Conservation (phyloP, 345 rosid genomes). For the Odontarrhena argentea region DNA sequence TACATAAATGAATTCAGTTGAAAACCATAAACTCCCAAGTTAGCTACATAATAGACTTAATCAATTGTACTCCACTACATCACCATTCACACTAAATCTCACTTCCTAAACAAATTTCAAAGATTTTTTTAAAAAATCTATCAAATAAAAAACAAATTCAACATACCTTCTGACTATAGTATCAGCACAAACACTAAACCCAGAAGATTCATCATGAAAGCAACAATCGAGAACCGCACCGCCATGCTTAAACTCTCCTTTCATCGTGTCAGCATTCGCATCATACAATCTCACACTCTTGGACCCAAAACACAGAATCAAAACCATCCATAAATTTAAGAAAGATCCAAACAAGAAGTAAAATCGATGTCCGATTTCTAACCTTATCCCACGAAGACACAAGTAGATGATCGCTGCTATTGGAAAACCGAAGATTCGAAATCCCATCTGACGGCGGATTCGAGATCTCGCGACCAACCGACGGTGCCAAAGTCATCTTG, state of each 20-base stretch:
- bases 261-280: constrained; percentile 66
- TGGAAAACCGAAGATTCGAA: constrained; percentile 92
- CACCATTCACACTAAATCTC: not conserved
- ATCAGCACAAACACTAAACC: constrained; percentile 85
- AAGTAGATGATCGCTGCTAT: constrained; percentile 89
- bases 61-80: not conserved
- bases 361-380: not conserved
- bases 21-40: not conserved
- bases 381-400: constrained; percentile 99
- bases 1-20: not conserved
- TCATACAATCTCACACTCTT: constrained; percentile 83
- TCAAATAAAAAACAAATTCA: not conserved
- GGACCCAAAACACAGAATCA: constrained; percentile 1
- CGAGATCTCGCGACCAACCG: constrained; percentile 75
- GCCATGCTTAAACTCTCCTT: constrained; percentile 93
- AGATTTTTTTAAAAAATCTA: not conserved
- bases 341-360: not conserved
- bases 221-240: constrained; percentile 96
- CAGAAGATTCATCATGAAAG: constrained; percentile 96
- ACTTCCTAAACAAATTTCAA: not conserved
- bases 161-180: constrained; percentile 68
- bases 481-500: constrained; percentile 50
- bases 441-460: constrained; percentile 92
- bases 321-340: not conserved
- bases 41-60: not conserved